These are phyloP conservation scores for Styphnolobium japonicum DNA, from an alignment of 306 rosid species.

Conservation along the genomic window DNA sequence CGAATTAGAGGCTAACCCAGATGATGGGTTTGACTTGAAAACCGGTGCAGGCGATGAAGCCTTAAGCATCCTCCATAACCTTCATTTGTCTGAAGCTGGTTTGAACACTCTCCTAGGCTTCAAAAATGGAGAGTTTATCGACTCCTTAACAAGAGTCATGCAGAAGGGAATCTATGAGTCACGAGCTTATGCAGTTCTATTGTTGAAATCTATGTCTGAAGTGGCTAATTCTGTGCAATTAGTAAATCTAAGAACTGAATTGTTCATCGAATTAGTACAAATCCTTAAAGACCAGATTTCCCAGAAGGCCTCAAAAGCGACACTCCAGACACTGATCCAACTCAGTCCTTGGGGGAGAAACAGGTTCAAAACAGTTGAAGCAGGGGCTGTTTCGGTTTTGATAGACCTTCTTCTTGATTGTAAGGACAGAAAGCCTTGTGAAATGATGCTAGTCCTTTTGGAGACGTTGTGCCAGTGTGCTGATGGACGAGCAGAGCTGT, in stretches of 20 bases:
- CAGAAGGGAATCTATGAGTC: slow-evolving; percentile 63
- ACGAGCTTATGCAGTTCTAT: slow-evolving; percentile 53
- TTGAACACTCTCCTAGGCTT: slow-evolving; percentile 27
- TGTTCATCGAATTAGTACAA: slow-evolving; percentile 48
- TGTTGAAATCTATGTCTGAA: slow-evolving; percentile 55
- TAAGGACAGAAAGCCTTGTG: slow-evolving; percentile 46
- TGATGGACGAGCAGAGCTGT: slow-evolving; percentile 68
- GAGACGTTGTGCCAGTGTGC: slow-evolving; percentile 69
- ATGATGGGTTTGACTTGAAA: background rate
- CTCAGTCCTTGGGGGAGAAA: slow-evolving; percentile 58
- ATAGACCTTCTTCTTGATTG: slow-evolving; percentile 58
- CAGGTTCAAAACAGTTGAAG: slow-evolving; percentile 57
- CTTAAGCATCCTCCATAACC: slow-evolving; percentile 42
- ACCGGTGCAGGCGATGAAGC: slow-evolving; percentile 51
- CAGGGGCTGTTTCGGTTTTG: slow-evolving; percentile 54
- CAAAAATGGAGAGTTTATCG: slow-evolving; percentile 36
- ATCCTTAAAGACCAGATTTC: slow-evolving; percentile 59
- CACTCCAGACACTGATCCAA: slow-evolving; percentile 45
- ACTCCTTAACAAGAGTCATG: slow-evolving; percentile 43
- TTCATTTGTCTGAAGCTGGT: slow-evolving; percentile 43
- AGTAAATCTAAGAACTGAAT: slow-evolving; percentile 19
- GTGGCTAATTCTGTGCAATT: slow-evolving; percentile 35
- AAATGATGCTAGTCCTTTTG: slow-evolving; percentile 55
- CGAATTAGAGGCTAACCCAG: background rate
- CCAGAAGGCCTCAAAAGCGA: slow-evolving; percentile 49